phyloP scores from a whole-genome alignment of 805 yeast species.

The Schizosaccharomyces osmophilus region DNA sequence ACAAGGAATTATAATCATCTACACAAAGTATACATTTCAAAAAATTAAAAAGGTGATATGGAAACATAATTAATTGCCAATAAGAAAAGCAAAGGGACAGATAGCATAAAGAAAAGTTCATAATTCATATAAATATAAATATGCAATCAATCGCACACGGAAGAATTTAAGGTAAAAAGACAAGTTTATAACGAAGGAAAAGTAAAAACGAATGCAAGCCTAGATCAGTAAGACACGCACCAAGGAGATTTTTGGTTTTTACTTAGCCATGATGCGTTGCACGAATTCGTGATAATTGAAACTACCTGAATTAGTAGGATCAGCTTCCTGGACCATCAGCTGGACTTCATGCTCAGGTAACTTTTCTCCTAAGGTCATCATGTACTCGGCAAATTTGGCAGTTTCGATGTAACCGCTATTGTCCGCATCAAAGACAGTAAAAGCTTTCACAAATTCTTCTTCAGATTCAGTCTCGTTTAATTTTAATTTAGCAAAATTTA shows the following conservation, averaged over 20 bases:
- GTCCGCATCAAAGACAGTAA: conserved; percentile 79
- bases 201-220: too few species aligned
- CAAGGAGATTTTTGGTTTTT: neutral
- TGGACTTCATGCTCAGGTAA: conserved; percentile 94
- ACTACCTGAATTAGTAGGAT: conserved; percentile 42
- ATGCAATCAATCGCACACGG: neutral
- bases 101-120: too few species aligned
- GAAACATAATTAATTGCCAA: neutral
- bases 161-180: too few species aligned
- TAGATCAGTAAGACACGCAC: too few species aligned
- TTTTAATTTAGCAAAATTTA: conserved; percentile 24
- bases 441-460: conserved; percentile 91
- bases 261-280: conserved; percentile 28
- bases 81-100: too few species aligned
- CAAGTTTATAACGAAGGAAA: too few species aligned
- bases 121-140: neutral
- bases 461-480: conserved; percentile 31
- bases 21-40: too few species aligned
- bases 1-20: too few species aligned
- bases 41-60: neutral
- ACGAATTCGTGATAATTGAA: conserved; percentile 93
- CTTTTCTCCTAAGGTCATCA: conserved; percentile 93
- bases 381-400: conserved; percentile 86
- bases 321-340: conserved; percentile 91
- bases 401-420: conserved; percentile 94